Evolutionary conservation across 1,284 basidiomycete species (phyloP), one percentile per base, ranked within the genome.

Genomic region (Psilocybe mexicana): DNA sequence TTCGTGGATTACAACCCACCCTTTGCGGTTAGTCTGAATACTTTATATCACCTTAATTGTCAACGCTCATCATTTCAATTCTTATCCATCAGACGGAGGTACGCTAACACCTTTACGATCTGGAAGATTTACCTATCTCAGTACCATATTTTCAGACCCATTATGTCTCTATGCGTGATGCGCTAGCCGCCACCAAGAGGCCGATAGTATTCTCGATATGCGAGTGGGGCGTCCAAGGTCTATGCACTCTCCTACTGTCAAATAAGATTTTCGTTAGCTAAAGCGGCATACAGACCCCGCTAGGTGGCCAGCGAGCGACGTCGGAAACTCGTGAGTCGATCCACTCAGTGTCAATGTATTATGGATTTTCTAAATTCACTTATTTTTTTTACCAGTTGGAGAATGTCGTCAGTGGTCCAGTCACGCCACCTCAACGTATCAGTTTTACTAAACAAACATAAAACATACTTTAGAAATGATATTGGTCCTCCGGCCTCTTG

Each of bases 191-290:
- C 0, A 81, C 80, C 0, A 76, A 75, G 3, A 76, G 78, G 6
- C 74, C 76, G 1, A 79, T 84, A 45, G 70, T 83, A 2, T 85
- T 79, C 63, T 79, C 81, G 7, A 74, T 83, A 28, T 84, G 83
- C 54, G 79, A 84, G 65, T 84, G 83, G 82, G 80, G 79, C 43
- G 72, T 80, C 3, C 72, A 79, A 70, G 70, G 71, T 70, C 26
- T n/a, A 24, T 44, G 6, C 43, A n/a, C n/a, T 43, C 28, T 57
- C 35, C 11, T 5, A 10, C 23, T 45, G 28, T 6, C 6, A 44
- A 50, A 14, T 4, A 8, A 24, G 47, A 52, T 51, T 25, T 24
- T 47, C 26, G 28, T 30, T 7, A 36, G 24, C 23, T 26, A 14
- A 35, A 54, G 40, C 8, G 36, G 25, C 45, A 26, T 24, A 23